phyloP scores from a whole-genome alignment of 495 filamentous ascomycete species.

The Lichina pygmaea region DNA sequence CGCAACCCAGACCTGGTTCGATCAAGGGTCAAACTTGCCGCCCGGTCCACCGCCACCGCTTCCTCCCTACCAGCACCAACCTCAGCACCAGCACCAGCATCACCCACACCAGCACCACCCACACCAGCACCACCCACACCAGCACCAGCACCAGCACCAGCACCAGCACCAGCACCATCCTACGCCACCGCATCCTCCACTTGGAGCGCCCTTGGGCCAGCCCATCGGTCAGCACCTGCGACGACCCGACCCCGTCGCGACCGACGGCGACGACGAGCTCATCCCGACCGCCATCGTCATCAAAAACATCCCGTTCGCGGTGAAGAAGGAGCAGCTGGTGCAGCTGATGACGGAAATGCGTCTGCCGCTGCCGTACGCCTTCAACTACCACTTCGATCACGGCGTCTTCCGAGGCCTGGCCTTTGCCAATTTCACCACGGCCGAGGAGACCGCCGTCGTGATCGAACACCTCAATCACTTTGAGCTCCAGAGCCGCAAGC shows the following conservation, averaged over 20 bases:
- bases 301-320: constrained; percentile 97
- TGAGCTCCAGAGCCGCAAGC: constrained; percentile 77
- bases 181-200: too few species aligned
- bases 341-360: constrained; percentile 76
- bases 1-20: constrained; percentile 2
- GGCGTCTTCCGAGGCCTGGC: constrained; percentile 89
- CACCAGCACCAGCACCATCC: too few species aligned
- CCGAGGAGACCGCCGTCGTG: constrained; percentile 73
- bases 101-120: background rate
- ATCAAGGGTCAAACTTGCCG: background rate
- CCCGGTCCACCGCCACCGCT: background rate
- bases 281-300: constrained; percentile 98
- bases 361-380: constrained; percentile 83
- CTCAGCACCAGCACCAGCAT: background rate
- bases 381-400: constrained; percentile 99
- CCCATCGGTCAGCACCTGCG: background rate
- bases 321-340: constrained; percentile 87
- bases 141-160: background rate
- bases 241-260: constrained; percentile 9
- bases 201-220: background rate
- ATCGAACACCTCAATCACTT: constrained; percentile 84
- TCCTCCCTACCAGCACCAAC: background rate
- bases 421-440: constrained; percentile 93
- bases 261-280: constrained; percentile 50
- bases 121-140: background rate